These are phyloP conservation scores for Taphrina betulina DNA, from an alignment of 1,139 yeast species.

Conservation along the genomic window DNA sequence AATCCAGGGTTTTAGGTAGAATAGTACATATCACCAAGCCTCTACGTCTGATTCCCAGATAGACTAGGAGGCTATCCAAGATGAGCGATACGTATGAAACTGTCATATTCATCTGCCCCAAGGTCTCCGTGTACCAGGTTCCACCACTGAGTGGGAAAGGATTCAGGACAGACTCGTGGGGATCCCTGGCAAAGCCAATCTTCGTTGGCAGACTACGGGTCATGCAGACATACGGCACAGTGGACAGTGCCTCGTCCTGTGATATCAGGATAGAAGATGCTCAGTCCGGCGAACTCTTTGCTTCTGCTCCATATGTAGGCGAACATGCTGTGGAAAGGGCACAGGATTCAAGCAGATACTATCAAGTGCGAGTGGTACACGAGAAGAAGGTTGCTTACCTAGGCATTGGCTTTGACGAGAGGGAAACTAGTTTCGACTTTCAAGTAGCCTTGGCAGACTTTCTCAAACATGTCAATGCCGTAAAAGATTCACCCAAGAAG, in stretches of 20 bases:
- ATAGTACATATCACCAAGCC: too few relatives aligned
- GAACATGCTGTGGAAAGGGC: conserved; percentile 40
- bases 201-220: conserved; percentile 46
- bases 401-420: conserved; percentile 49
- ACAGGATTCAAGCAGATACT: conserved; percentile 43
- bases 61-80: too few relatives aligned
- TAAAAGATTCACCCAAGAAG: conserved; percentile 34
- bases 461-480: conserved; percentile 39
- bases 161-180: conserved; percentile 45
- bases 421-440: conserved; percentile 47
- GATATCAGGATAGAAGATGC: conserved; percentile 43
- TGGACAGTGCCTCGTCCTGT: conserved; percentile 39
- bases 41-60: too few relatives aligned
- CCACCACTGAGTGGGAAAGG: conserved; percentile 45
- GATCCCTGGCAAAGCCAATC: conserved; percentile 43
- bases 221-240: conserved; percentile 41
- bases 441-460: conserved; percentile 47
- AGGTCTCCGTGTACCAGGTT: conserved; percentile 41
- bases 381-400: conserved; percentile 45
- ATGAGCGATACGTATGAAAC: conserved; percentile 10
- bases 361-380: conserved; percentile 44
- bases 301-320: conserved; percentile 44
- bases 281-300: conserved; percentile 44
- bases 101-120: conserved; percentile 11
- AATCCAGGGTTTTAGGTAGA: too few relatives aligned